Percentiles rank a stretch among this genome's conserved stretches.
phyloP scores from a whole-genome alignment of 768 basidiomycete genomes.

The Mycena crocata region DNA sequence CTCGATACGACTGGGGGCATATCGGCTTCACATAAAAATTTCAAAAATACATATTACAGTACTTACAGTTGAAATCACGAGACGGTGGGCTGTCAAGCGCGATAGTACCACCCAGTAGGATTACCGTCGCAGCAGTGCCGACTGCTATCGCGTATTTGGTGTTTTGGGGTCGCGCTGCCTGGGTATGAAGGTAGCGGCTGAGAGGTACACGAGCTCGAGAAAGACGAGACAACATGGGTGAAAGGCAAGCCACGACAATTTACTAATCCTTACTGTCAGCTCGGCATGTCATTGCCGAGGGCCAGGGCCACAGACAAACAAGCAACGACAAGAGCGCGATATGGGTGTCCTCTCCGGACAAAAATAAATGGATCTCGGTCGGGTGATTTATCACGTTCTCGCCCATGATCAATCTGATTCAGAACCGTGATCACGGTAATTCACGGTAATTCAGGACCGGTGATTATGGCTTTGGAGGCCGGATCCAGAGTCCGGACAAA shows the following conservation, averaged over 20 bases:
- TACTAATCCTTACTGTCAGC: background rate
- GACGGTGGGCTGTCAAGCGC: slow-evolving; percentile 10
- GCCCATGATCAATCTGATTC: too few relatives aligned
- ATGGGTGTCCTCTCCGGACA: too few relatives aligned
- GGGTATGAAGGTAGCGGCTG: slow-evolving; percentile 24
- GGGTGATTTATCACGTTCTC: too few relatives aligned
- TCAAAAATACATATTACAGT: background rate
- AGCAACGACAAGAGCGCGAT: too few relatives aligned
- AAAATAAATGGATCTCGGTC: too few relatives aligned
- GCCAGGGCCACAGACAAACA: background rate
- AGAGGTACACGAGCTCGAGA: slow-evolving; percentile 26
- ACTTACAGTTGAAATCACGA: slow-evolving; percentile 8
- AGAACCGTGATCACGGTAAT: too few relatives aligned
- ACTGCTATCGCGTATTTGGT: slow-evolving; percentile 23
- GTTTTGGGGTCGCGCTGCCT: slow-evolving; percentile 2
- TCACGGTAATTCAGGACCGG: too few relatives aligned
- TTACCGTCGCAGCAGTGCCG: slow-evolving; percentile 19
- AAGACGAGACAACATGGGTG: slow-evolving; percentile 20
- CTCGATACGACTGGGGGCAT: background rate
- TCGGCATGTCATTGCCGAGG: background rate
- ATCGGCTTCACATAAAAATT: background rate
- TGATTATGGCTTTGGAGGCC: too few relatives aligned
- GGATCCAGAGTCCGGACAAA: too few relatives aligned
- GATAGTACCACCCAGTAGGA: slow-evolving; percentile 5
- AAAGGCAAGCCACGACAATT: background rate